Evolutionary conservation across 805 yeast genomes (phyloP), one percentile per base, ranked within the genome.

Genomic region (Cyberlindnera suaveolens): DNA sequence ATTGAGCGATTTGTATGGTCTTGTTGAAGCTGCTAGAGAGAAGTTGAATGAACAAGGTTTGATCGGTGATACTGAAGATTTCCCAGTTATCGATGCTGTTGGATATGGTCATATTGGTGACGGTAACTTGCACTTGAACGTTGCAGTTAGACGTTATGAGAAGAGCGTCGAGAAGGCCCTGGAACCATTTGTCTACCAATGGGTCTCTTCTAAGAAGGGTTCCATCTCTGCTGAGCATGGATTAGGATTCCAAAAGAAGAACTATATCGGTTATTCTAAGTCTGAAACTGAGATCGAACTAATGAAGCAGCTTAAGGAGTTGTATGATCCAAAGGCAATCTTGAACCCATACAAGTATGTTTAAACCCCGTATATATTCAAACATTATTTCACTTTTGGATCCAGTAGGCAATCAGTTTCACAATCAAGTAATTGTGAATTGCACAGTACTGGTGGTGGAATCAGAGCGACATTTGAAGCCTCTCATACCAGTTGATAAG

Each of bases 81-180:
- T 73, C 61, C 96, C 97, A 3, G 97, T 86, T 3, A 82, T 87
- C 42, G 83, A 79, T 47, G 95, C 95, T 10, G 81, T 91, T 51
- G 99, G 99, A 0, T 93, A 91, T 58, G 99, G 99, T n/a, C 99
- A 93, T 60, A 77, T 93, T 56, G 99, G 99, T 44, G 99, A 93
- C 61, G 98, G 99, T 41, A 93, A 93, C 66, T 70, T 93, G 57
- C 99, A 93, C 64, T 76, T 93, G 60, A 93, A 93, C 60, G 95
- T 93, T 40, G 83, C 95, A 35, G 96, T 89, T 15, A 78, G 96
- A 63, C 75, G 79, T 56, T 93, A 93, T 66, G 73, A 73, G 49
- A 82, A 85, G 61, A 77, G 73, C 23, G 85, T 93, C 43, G 98
- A 93, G 66, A 67, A 75, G 43, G 77, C 75, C 2, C 72, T 93